Conservation (phyloP, 441 rosid species). For the Erysimum cheiri region DNA sequence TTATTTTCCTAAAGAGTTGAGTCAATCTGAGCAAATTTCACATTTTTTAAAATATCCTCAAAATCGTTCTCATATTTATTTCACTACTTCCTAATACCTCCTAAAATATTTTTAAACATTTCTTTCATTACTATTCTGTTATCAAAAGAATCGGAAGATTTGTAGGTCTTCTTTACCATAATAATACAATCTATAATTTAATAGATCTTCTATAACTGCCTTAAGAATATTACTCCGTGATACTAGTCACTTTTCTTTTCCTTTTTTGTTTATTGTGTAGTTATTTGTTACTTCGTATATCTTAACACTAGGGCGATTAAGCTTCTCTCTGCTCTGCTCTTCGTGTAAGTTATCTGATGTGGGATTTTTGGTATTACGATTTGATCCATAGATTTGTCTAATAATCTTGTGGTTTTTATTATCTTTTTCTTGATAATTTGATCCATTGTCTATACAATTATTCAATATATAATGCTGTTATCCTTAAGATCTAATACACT, state of each 20-base stretch:
- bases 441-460: neutral
- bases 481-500: neutral
- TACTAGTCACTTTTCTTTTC: neutral
- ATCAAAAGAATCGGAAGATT: neutral
- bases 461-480: neutral
- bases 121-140: neutral
- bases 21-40: too few relatives aligned
- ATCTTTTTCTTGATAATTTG: neutral
- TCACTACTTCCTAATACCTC: neutral
- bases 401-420: neutral
- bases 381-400: neutral
- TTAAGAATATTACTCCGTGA: neutral
- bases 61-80: too few relatives aligned
- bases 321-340: neutral
- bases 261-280: neutral
- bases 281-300: neutral
- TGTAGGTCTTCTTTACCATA: neutral
- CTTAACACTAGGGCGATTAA: neutral
- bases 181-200: too few relatives aligned
- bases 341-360: neutral
- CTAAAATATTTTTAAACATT: neutral
- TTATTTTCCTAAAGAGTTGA: too few relatives aligned
- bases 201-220: neutral
- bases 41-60: too few relatives aligned
- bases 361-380: neutral